Conservation (phyloP, 345 rosid genomes). For the Salix brachista region DNA sequence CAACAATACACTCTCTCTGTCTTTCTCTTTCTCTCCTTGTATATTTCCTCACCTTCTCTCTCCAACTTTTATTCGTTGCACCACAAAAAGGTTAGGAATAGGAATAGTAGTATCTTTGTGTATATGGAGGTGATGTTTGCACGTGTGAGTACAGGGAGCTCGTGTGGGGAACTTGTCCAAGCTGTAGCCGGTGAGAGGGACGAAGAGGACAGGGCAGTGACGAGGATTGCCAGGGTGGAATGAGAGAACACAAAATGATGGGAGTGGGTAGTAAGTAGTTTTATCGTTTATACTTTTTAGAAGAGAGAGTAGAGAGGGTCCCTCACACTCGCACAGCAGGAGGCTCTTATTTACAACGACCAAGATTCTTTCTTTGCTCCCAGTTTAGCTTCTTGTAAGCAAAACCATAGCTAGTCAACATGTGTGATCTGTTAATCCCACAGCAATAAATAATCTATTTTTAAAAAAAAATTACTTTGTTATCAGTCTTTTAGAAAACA, state of each 20-base stretch:
- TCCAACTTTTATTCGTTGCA: constrained; percentile 60
- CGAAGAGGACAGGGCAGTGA: constrained; percentile 30
- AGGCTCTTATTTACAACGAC: constrained; percentile 17
- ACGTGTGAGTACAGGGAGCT: constrained; percentile 30
- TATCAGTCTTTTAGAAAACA: too few species aligned
- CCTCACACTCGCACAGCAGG: background rate
- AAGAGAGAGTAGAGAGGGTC: constrained; percentile 34
- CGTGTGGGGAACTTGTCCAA: constrained; percentile 37
- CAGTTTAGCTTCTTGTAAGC: background rate
- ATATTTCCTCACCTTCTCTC: constrained; percentile 31
- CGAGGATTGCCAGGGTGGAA: constrained; percentile 47
- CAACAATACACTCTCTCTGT: background rate
- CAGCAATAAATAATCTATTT: too few species aligned
- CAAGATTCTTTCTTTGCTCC: constrained; percentile 16
- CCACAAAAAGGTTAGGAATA: constrained; percentile 37
- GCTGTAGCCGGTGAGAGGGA: constrained; percentile 39
- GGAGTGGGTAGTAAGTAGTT: constrained; percentile 49
- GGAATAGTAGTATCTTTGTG: constrained; percentile 10
- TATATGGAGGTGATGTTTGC: constrained; percentile 2
- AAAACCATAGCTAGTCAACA: too few species aligned
- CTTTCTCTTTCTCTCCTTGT: background rate
- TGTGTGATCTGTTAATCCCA: too few species aligned
- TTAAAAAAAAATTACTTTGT: too few species aligned
- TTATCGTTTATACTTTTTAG: constrained; percentile 32
- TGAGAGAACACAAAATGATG: constrained; percentile 32